phyloP scores from a whole-genome alignment of 805 yeast genomes.

The Metschnikowia peoriensis region DNA sequence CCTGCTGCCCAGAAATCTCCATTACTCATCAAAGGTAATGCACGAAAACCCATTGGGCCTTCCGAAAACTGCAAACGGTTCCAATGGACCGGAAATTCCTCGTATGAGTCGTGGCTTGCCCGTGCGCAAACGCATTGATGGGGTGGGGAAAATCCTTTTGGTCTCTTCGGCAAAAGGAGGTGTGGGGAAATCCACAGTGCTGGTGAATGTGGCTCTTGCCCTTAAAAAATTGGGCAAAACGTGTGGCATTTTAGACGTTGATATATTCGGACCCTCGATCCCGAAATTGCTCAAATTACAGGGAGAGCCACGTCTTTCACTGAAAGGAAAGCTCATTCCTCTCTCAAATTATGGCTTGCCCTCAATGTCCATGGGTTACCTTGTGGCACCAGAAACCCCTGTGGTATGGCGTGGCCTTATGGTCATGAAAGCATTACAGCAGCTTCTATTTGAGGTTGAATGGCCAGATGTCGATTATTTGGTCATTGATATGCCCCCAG shows the following conservation, averaged over 20 bases:
- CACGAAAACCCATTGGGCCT: conserved; percentile 44
- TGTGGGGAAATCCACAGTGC: conserved; percentile 76
- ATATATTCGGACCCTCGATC: conserved; percentile 81
- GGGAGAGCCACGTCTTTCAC: conserved; percentile 65
- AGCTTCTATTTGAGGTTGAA: conserved; percentile 75
- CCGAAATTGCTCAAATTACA: conserved; percentile 67
- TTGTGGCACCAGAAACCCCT: conserved; percentile 63
- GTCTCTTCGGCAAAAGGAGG: conserved; percentile 82
- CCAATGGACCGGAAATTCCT: conserved; percentile 13
- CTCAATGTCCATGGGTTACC: conserved; percentile 88
- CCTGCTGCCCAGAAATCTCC: not conserved
- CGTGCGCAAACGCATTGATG: conserved; percentile 51
- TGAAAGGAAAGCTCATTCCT: conserved; percentile 59
- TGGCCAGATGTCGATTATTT: conserved; percentile 69
- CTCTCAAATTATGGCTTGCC: conserved; percentile 70
- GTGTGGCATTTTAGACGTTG: conserved; percentile 75
- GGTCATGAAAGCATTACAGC: conserved; percentile 86
- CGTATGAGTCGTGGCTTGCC: conserved; percentile 55
- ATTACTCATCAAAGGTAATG: not conserved
- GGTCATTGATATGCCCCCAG: conserved; percentile 86
- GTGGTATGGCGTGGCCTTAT: conserved; percentile 85
- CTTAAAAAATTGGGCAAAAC: conserved; percentile 51
- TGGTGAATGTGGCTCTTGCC: conserved; percentile 66
- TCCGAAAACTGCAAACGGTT: conserved; percentile 21
- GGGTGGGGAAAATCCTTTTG: conserved; percentile 59